Percentiles rank a stretch among this genome's conserved stretches.
phyloP scores from a whole-genome alignment of 2,329 filamentous ascomycete genomes.

The Bipolaris gigantea region DNA sequence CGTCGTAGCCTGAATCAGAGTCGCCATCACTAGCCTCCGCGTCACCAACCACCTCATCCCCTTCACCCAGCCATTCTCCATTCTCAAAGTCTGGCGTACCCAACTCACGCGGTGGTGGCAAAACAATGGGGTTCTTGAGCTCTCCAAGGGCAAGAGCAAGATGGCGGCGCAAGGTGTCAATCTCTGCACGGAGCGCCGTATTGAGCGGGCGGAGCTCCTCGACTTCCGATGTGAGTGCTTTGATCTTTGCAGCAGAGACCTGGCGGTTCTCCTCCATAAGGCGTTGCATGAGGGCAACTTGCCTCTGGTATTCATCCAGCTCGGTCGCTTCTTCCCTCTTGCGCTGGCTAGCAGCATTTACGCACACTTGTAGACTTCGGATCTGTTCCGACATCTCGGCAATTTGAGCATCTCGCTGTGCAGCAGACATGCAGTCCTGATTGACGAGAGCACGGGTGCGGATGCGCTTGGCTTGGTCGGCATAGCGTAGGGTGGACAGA shows the following conservation, averaged over 20 bases:
- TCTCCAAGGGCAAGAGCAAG: conserved; percentile 83
- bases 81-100: conserved; percentile 39
- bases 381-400: conserved; percentile 95
- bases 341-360: conserved; percentile 59
- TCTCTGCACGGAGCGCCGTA: conserved; percentile 67
- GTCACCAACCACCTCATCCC: conserved; percentile 35
- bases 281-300: conserved; percentile 86
- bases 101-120: conserved; percentile 44
- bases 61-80: conserved; percentile 31
- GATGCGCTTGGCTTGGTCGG: conserved; percentile 96
- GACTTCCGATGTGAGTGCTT: conserved; percentile 65
- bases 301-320: conserved; percentile 91
- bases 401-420: conserved; percentile 93
- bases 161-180: conserved; percentile 85
- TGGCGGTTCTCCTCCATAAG: conserved; percentile 94
- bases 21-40: conserved; percentile 43
- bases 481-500: conserved; percentile 91
- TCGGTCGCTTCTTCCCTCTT: conserved; percentile 83
- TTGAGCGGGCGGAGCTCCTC: conserved; percentile 53
- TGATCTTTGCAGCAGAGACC: conserved; percentile 91
- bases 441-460: conserved; percentile 93
- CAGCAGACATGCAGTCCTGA: conserved; percentile 88
- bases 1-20: conserved; percentile 59
- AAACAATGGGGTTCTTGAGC: conserved; percentile 86
- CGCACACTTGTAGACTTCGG: conserved; percentile 75